These are phyloP conservation scores for Amorphotheca resinae DNA, from an alignment of 495 filamentous ascomycete species.

Conservation along the genomic window DNA sequence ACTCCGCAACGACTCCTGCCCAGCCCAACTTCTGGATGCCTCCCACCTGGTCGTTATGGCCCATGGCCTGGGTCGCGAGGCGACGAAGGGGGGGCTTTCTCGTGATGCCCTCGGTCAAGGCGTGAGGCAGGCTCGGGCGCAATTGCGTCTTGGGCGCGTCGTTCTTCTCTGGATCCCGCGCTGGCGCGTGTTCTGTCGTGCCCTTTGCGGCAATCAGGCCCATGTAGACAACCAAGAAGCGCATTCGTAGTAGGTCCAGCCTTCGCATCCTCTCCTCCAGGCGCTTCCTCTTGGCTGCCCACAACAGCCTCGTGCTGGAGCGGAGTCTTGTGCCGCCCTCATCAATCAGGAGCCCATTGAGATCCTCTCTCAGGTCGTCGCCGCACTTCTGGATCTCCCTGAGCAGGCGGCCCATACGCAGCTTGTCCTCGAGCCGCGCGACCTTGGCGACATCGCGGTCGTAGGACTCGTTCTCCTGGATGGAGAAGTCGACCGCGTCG, in stretches of 20 bases:
- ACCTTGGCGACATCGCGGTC: constrained; percentile 38
- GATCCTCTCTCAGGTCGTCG: constrained; percentile 36
- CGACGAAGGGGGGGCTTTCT: constrained; percentile 29
- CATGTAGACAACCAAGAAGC: constrained; percentile 44
- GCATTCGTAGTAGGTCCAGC: constrained; percentile 47
- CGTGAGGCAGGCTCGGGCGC: constrained; percentile 14
- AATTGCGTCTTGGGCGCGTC: constrained; percentile 8
- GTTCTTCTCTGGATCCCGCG: constrained; percentile 24
- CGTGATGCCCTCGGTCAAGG: constrained; percentile 28
- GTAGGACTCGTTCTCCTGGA: constrained; percentile 40
- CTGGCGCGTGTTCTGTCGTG: constrained; percentile 22
- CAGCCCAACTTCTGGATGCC: constrained; percentile 31
- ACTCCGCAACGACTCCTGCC: constrained; percentile 39
- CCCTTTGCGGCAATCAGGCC: constrained; percentile 34
- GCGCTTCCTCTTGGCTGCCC: constrained; percentile 31
- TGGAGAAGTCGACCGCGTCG: constrained; percentile 35
- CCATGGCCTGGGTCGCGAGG: constrained; percentile 32
- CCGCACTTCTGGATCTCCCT: constrained; percentile 44
- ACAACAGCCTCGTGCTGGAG: constrained; percentile 32
- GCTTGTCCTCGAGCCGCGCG: constrained; percentile 36
- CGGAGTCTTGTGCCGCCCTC: constrained; percentile 30
- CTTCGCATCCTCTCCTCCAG: constrained; percentile 41
- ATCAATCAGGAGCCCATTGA: constrained; percentile 35
- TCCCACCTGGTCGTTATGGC: constrained; percentile 27
- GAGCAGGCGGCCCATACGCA: constrained; percentile 36